phyloP scores from a whole-genome alignment of 1,139 yeast genomes.

The Suhomyces atakaporum region DNA sequence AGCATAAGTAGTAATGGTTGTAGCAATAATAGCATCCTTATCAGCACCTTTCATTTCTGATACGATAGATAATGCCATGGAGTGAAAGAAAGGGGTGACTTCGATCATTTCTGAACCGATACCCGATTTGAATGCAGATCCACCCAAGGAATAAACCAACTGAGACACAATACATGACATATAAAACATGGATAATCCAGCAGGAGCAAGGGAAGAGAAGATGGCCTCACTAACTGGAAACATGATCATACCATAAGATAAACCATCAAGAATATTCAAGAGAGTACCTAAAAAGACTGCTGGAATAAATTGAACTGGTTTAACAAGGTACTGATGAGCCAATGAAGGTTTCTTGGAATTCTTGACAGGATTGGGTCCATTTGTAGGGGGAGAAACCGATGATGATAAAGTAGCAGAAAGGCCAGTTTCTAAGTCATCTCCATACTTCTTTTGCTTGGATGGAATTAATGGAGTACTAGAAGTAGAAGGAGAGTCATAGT shows the following conservation, averaged over 20 bases:
- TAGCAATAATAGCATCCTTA: slow-evolving; percentile 70
- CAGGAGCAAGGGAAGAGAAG: slow-evolving; percentile 77
- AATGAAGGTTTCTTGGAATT: slow-evolving; percentile 5
- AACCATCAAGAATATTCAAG: slow-evolving; percentile 85
- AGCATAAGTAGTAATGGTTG: slow-evolving; percentile 86
- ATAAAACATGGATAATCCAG: slow-evolving; percentile 93
- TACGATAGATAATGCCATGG: slow-evolving; percentile 81
- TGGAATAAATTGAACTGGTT: slow-evolving; percentile 58
- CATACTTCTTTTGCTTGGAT: slow-evolving; percentile 3
- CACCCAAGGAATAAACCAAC: slow-evolving; percentile 83
- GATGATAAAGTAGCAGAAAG: slow-evolving; percentile 1
- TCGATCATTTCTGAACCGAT: slow-evolving; percentile 98
- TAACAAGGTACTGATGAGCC: slow-evolving; percentile 24
- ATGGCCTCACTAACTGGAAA: slow-evolving; percentile 85
- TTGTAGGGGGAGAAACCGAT: background rate
- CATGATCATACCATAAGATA: slow-evolving; percentile 96
- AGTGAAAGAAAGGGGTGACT: slow-evolving; percentile 94
- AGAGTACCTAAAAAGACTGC: slow-evolving; percentile 84
- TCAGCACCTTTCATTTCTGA: slow-evolving; percentile 51
- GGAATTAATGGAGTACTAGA: slow-evolving; percentile 5
- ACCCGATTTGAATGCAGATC: slow-evolving; percentile 84
- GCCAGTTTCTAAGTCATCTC: slow-evolving; percentile 8
- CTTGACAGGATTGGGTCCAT: background rate
- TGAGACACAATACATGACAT: slow-evolving; percentile 88
- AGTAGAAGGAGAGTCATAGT: slow-evolving; percentile 1